These are phyloP conservation scores for Mucuna pruriens DNA, from an alignment of 306 rosid species.

Conservation along the genomic window DNA sequence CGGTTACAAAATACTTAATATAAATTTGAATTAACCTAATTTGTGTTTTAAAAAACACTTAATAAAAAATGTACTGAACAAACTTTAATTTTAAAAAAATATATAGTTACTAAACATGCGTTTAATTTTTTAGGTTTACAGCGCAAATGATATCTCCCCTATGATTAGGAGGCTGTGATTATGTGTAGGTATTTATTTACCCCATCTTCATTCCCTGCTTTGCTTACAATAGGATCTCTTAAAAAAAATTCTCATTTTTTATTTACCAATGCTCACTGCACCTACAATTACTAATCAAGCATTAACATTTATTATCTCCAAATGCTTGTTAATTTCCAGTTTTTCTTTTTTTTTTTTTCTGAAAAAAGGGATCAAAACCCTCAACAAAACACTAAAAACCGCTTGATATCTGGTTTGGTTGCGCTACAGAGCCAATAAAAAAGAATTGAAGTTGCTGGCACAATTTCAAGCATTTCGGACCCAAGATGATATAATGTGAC, in stretches of 20 bases:
- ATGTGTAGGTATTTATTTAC: background rate
- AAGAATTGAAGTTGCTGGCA: background rate
- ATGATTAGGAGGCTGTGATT: background rate
- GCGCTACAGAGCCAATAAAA: background rate
- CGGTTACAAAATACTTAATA: background rate
- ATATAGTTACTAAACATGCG: background rate
- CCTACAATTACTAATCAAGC: background rate
- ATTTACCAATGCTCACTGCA: background rate
- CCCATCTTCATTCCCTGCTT: too few species aligned
- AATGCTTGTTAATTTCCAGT: background rate
- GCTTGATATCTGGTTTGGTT: background rate
- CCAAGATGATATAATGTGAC: background rate
- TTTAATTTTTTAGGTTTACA: background rate
- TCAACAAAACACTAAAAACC: too few species aligned
- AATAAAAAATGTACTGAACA: too few species aligned
- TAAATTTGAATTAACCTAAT: too few species aligned
- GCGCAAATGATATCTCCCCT: background rate
- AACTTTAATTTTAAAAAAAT: background rate
- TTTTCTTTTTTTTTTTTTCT: too few species aligned
- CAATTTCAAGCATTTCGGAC: background rate
- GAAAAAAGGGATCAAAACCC: too few species aligned
- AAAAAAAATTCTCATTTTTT: too few species aligned
- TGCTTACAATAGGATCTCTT: too few species aligned
- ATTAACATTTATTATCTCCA: background rate
- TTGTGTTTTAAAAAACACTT: too few species aligned